Evolutionary conservation across 2,329 filamentous ascomycete genomes (phyloP).

Genomic region (Mariannaea sp.): DNA sequence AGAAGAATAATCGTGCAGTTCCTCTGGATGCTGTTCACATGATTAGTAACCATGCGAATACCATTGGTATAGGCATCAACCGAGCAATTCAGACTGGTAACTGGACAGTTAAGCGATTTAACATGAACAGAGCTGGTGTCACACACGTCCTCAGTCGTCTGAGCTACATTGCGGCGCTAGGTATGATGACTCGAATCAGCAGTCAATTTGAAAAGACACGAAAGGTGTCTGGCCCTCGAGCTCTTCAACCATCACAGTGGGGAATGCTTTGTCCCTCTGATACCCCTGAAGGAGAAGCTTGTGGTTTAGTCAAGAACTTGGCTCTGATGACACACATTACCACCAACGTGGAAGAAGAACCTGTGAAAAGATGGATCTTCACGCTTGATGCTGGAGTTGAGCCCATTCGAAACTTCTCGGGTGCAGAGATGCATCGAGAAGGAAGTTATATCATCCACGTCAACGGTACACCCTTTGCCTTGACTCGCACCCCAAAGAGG

Average conservation of each 20-base stretch:
- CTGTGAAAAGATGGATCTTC: constrained; percentile 85
- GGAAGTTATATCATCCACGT: constrained; percentile 91
- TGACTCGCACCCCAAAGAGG: constrained; percentile 83
- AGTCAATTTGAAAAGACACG: constrained; percentile 99
- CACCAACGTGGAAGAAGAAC: constrained; percentile 91
- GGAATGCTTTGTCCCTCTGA: constrained; percentile 98
- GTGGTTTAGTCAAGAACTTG: constrained; percentile 96
- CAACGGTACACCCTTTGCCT: constrained; percentile 90
- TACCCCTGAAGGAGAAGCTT: constrained; percentile 97
- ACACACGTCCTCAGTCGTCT: constrained; percentile 94
- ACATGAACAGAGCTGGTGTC: constrained; percentile 96
- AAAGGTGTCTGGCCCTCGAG: constrained; percentile 94
- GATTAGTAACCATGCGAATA: constrained; percentile 81
- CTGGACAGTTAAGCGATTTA: constrained; percentile 97
- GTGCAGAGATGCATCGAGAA: constrained; percentile 82
- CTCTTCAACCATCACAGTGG: constrained; percentile 95
- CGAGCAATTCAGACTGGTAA: constrained; percentile 96
- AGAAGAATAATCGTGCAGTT: constrained; percentile 88
- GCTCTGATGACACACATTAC: constrained; percentile 99
- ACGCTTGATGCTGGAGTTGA: constrained; percentile 84
- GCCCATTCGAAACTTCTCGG: constrained; percentile 70
- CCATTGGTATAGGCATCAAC: constrained; percentile 92
- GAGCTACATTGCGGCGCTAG: constrained; percentile 94
- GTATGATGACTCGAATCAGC: constrained; percentile 99
- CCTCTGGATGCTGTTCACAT: constrained; percentile 86